Percentiles rank a stretch among this genome's conserved stretches.
phyloP scores from a whole-genome alignment of 106 monocot genomes.

The Dioscorea zingiberensis region DNA sequence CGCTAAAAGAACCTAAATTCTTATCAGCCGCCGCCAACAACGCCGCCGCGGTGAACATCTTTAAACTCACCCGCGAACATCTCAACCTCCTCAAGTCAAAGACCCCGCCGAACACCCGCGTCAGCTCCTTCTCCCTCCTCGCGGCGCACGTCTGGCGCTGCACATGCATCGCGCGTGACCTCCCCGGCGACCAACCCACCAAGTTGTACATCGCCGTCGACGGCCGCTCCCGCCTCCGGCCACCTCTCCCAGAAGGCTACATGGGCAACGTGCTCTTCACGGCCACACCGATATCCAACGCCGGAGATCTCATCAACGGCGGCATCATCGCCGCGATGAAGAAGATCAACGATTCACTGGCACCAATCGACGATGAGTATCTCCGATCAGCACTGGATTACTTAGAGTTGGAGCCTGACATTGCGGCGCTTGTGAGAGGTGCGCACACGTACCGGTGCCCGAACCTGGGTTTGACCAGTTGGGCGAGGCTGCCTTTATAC shows the following conservation, averaged over 20 bases:
- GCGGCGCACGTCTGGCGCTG: constrained; percentile 43
- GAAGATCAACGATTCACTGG: constrained; percentile 43
- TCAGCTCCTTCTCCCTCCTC: constrained; percentile 11
- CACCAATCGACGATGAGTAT: constrained; percentile 72
- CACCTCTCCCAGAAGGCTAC: constrained; percentile 25
- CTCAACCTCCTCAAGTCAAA: constrained; percentile 28
- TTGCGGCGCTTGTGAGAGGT: constrained; percentile 53
- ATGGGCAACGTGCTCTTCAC: constrained; percentile 32
- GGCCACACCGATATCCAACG: constrained; percentile 56
- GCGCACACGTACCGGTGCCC: constrained; percentile 74
- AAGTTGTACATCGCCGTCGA: constrained; percentile 15
- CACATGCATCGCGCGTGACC: constrained; percentile 28
- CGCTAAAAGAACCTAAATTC: no score
- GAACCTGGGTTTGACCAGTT: constrained; percentile 79
- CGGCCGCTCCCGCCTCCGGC: constrained; percentile 14
- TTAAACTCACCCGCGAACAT: constrained; percentile 29
- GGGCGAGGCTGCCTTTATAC: constrained; percentile 65
- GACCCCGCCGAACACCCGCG: background rate
- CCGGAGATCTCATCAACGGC: constrained; percentile 28
- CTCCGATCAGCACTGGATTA: constrained; percentile 75
- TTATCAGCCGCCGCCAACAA: background rate
- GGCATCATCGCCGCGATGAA: constrained; percentile 10
- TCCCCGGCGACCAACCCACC: constrained; percentile 6
- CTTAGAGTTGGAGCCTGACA: constrained; percentile 73
- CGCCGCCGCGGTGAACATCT: constrained; percentile 22